phyloP scores from a whole-genome alignment of 345 rosid species.

The Arabidopsis thaliana region TAIR10.1 NC_003076.8:8565001-8565500 shows the following conservation, averaged over 20 bases:
- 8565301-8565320: constrained; percentile 62
- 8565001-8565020: constrained; percentile 67
- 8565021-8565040: constrained; percentile 54
- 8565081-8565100: constrained; percentile 61
- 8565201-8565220: not conserved
- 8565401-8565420: constrained; percentile 69
- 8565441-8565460: constrained; percentile 69
- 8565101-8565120: constrained; percentile 52
- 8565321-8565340: constrained; percentile 69
- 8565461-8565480: constrained; percentile 57
- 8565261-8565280: constrained; percentile 68
- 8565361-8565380: constrained; percentile 65
- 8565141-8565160: constrained; percentile 26
- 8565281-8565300: constrained; percentile 63
- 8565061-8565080: constrained; percentile 43
- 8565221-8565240: too few species aligned
- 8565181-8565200: too few species aligned
- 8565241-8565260: constrained; percentile 76
- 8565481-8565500: not conserved
- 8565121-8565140: constrained; percentile 75
- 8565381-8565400: constrained; percentile 53
- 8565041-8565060: constrained; percentile 51
- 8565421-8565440: constrained; percentile 65
- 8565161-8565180: not conserved
- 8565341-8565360: constrained; percentile 56